Conservation (phyloP, 768 basidiomycete species). For the Mycena chlorophos region DNA sequence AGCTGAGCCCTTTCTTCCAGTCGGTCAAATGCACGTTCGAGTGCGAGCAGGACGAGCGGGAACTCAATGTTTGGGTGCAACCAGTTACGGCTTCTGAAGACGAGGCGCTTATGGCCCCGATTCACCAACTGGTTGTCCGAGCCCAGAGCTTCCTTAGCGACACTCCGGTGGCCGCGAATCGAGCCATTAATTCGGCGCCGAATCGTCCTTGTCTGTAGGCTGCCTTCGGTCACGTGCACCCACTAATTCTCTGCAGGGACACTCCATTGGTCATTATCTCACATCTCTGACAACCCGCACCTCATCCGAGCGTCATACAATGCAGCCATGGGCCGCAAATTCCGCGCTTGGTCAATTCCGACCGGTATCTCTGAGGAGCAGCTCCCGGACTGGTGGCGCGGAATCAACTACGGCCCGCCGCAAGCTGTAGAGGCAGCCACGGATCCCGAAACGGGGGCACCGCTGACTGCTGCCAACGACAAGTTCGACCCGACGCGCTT, state of each 20-base stretch:
- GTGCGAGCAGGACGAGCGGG: conserved; percentile 41
- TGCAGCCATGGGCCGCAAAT: conserved; percentile 42
- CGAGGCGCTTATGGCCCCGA: conserved; percentile 42
- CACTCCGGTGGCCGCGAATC: conserved; percentile 36
- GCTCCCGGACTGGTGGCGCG: conserved; percentile 48
- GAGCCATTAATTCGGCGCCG: conserved; percentile 31
- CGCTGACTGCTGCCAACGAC: neutral
- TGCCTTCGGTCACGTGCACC: neutral
- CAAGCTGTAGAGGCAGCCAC: neutral
- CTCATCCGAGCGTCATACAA: conserved; percentile 40
- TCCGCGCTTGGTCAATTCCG: conserved; percentile 49
- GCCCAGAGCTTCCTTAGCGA: conserved; percentile 46
- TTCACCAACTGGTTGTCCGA: conserved; percentile 59
- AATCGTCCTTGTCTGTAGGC: conserved; percentile 32
- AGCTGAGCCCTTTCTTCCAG: conserved; percentile 31
- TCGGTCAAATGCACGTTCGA: conserved; percentile 64
- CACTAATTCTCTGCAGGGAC: conserved; percentile 49
- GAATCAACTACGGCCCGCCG: conserved; percentile 42
- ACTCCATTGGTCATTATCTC: conserved; percentile 55
- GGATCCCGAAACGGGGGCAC: neutral
- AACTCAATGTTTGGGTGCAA: conserved; percentile 68
- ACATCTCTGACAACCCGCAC: conserved; percentile 32
- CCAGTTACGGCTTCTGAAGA: conserved; percentile 50
- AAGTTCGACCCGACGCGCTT: conserved; percentile 18
- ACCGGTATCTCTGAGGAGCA: conserved; percentile 43